Evolutionary conservation across 2,329 filamentous ascomycete species (phyloP).

Genomic region (Colletotrichum somersetense): DNA sequence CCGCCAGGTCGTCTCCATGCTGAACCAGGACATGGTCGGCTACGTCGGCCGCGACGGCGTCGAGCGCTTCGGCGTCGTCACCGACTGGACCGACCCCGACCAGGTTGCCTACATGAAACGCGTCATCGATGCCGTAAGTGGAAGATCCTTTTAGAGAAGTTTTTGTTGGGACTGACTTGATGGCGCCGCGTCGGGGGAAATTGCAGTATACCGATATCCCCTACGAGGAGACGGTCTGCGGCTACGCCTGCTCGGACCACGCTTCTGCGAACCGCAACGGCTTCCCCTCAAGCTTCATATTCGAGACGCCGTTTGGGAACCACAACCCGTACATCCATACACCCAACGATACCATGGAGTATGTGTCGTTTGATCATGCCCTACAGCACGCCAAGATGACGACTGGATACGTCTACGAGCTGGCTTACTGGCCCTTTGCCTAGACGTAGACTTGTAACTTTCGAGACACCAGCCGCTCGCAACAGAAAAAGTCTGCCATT

Average conservation of each 20-base stretch:
- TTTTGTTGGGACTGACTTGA: no score
- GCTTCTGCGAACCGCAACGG: constrained; percentile 75
- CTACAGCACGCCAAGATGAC: constrained; percentile 71
- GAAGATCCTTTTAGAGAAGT: no score
- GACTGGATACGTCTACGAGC: constrained; percentile 61
- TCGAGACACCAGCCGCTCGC: background rate
- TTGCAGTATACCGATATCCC: constrained; percentile 53
- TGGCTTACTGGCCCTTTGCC: constrained; percentile 46
- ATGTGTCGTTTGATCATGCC: constrained; percentile 76
- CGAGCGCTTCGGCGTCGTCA: constrained; percentile 54
- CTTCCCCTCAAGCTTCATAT: constrained; percentile 74
- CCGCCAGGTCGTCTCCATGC: constrained; percentile 55
- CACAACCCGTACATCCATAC: constrained; percentile 80
- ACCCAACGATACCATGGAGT: constrained; percentile 77
- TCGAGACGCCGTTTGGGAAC: constrained; percentile 70
- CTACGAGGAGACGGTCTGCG: constrained; percentile 63
- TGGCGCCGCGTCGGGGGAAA: background rate
- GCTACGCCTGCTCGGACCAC: constrained; percentile 75
- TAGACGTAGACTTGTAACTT: background rate
- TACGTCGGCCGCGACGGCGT: constrained; percentile 50
- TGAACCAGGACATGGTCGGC: constrained; percentile 61
- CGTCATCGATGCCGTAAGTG: constrained; percentile 47
- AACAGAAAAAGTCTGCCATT: no score
- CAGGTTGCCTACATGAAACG: constrained; percentile 55
- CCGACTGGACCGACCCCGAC: constrained; percentile 53